Evolutionary conservation across 768 basidiomycete species (phyloP).

Genomic region (Boletus reticuloceps): DNA sequence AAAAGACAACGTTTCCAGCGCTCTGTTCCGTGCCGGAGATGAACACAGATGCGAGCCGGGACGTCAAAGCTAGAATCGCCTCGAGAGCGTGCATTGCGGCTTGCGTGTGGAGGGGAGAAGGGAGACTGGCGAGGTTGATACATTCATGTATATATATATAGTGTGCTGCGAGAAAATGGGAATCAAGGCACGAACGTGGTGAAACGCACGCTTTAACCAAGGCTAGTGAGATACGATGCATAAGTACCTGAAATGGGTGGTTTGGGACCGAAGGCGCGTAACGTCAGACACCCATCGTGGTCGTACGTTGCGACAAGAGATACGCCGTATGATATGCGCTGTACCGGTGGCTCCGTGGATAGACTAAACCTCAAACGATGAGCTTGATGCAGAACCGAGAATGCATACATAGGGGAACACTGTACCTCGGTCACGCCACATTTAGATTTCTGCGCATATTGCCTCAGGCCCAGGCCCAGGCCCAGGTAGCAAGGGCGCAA

Average conservation of each 20-base stretch:
- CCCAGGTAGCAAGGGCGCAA: no score
- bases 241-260: background rate
- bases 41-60: slow-evolving; percentile 4
- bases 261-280: background rate
- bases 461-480: background rate
- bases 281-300: background rate
- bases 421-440: background rate
- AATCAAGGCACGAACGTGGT: background rate
- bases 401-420: background rate
- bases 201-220: background rate
- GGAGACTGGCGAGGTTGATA: background rate
- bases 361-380: background rate
- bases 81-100: slow-evolving; percentile 6
- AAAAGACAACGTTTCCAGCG: slow-evolving; percentile 25
- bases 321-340: no score
- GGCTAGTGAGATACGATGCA: background rate
- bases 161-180: background rate
- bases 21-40: background rate
- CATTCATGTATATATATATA: background rate
- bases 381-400: background rate
- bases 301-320: background rate
- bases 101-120: background rate
- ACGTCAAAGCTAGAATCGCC: background rate
- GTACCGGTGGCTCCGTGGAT: background rate
- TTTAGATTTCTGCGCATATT: background rate